Evolutionary conservation across 1,284 basidiomycete genomes (phyloP).

Genomic region (Heterobasidion annosum): DNA sequence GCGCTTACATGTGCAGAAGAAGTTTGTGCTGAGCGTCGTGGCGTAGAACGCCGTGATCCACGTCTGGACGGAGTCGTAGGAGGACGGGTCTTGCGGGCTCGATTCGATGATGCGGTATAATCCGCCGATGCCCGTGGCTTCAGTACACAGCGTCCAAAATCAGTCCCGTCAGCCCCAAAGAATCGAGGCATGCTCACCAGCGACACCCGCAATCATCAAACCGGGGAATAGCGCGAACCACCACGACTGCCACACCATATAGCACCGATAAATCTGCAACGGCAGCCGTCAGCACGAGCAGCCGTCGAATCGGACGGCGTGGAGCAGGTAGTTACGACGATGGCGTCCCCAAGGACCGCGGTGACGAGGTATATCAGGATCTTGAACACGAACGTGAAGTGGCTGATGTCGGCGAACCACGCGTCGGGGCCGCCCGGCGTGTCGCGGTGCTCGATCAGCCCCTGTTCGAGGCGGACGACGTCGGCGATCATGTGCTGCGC

Average conservation of each 20-base stretch:
- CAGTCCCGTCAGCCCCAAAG: background rate
- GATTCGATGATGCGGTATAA: constrained; percentile 4
- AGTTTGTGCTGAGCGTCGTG: constrained; percentile 8
- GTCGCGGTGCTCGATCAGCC: constrained; percentile 13
- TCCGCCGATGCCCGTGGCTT: background rate
- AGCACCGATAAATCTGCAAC: constrained; percentile 4
- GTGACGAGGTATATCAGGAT: constrained; percentile 16
- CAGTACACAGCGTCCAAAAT: background rate
- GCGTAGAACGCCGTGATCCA: constrained; percentile 9
- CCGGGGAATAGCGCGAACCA: background rate
- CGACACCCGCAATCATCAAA: background rate
- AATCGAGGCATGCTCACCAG: background rate
- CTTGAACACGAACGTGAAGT: constrained; percentile 16
- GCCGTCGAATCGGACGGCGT: background rate
- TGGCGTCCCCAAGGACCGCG: constrained; percentile 8
- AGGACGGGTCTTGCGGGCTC: background rate
- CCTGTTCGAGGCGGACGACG: constrained; percentile 14
- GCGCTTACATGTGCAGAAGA: constrained; percentile 6
- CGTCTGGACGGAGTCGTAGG: constrained; percentile 1
- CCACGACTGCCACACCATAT: constrained; percentile 2
- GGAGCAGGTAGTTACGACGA: constrained; percentile 4
- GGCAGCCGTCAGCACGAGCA: background rate
- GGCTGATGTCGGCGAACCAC: constrained; percentile 14
- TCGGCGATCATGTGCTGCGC: constrained; percentile 14
- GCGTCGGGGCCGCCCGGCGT: constrained; percentile 15